Base-by-base conservation (phyloP, 75 land plant species). In the Picea glauca region DNA sequence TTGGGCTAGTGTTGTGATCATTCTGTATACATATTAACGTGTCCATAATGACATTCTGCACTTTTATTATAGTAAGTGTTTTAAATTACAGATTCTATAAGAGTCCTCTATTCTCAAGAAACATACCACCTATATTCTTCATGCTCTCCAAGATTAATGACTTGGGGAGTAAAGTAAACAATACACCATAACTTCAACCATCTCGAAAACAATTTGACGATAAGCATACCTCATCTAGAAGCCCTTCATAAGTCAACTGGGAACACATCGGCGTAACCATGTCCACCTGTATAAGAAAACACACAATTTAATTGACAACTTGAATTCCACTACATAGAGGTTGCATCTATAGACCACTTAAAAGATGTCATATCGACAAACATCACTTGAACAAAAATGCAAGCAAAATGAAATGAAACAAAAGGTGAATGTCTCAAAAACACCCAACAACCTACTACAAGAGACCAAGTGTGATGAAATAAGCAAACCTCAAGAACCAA, bases 211-310 rank as follows among this genome's bases (percentile, higher is more conserved):
- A 74, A 74, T 2, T 3, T 26, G 56, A 75, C 9, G 20, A 70
- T 70, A 70, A 43, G 11, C 76, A 46, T 79, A 95, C 99, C 99
- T 98, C 99, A 84, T 98, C 99, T 58, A 98, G 83, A 40, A 98
- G 81, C n/a, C 98, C 99, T 84, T 98, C 99, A 82, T 98, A 98
- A 64, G 98, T 98, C 46, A 98, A 70, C 73, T 98, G 99, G 50
- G 95, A 82, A 82, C 98, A 93, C 98, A 98, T 93, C 9, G 99
- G 98, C 56, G 98, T 98, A 43, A 98, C 89, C 92, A 98, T 91
- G 77, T 98, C 99, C 79, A 97, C 99, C 99, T 96, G 70, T 72
- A 83, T 9, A 70, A 40, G 26, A 43, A 70, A 70, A 15, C 54
- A 70, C 43, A 20, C 23, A 70, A 20, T 40, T 70, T 6, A 70